Conservation (phyloP, 1,139 yeast genomes). For the Suhomyces panamericanus region DNA sequence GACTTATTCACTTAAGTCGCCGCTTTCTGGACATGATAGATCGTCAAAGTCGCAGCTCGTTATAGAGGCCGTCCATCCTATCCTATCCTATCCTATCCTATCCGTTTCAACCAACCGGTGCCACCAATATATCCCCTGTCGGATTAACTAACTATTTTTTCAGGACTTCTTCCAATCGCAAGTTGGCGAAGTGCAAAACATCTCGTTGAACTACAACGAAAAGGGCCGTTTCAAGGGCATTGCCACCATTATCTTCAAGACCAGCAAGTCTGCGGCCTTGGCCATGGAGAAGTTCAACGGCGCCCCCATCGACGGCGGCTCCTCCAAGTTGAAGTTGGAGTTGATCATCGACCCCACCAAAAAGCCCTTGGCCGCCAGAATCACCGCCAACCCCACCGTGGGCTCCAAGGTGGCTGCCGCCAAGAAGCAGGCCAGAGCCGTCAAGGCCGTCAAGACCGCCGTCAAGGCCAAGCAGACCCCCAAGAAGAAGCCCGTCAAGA, state of each 20-base stretch:
- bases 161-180: slow-evolving; percentile 89
- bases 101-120: slow-evolving; percentile 4
- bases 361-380: slow-evolving; percentile 74
- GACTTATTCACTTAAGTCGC: slow-evolving; percentile 4
- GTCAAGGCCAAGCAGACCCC: slow-evolving; percentile 18
- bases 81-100: too few relatives aligned
- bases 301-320: slow-evolving; percentile 90
- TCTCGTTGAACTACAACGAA: slow-evolving; percentile 78
- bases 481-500: slow-evolving; percentile 28
- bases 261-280: slow-evolving; percentile 59
- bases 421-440: slow-evolving; percentile 22
- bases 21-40: slow-evolving; percentile 1
- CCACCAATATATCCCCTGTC: slow-evolving; percentile 1
- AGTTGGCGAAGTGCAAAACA: slow-evolving; percentile 79
- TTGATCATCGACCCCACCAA: slow-evolving; percentile 82
- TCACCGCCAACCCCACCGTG: slow-evolving; percentile 47
- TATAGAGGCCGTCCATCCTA: slow-evolving; percentile 1
- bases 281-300: slow-evolving; percentile 89
- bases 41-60: slow-evolving; percentile 5
- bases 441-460: slow-evolving; percentile 17
- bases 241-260: slow-evolving; percentile 80
- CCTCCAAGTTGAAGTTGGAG: slow-evolving; percentile 75
- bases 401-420: slow-evolving; percentile 26
- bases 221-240: slow-evolving; percentile 90
- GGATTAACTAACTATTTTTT: slow-evolving; percentile 22